Evolutionary conservation across 805 yeast species (phyloP).

Genomic region (Kregervanrija delftensis): DNA sequence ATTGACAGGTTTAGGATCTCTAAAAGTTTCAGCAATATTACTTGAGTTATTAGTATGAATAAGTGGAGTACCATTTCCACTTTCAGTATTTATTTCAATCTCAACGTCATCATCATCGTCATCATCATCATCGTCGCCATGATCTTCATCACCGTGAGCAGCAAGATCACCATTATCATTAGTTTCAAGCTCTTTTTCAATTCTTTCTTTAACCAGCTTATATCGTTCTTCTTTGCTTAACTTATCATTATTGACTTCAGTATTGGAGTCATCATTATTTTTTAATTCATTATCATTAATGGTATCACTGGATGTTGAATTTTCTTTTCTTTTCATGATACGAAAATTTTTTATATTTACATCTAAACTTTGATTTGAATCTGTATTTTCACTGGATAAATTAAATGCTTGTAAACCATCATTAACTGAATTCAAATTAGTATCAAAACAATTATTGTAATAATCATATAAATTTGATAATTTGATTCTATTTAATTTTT

Average conservation of each 20-base stretch:
- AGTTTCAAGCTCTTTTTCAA: constrained; percentile 23
- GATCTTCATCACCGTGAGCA: constrained; percentile 23
- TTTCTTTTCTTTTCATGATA: constrained; percentile 7
- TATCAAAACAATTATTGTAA: constrained; percentile 10
- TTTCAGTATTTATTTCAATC: neutral
- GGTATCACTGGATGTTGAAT: neutral
- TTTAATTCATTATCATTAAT: neutral
- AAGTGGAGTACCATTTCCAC: neutral
- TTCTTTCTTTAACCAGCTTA: constrained; percentile 32
- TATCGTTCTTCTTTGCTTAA: constrained; percentile 38
- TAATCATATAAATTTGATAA: constrained; percentile 21
- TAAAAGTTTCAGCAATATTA: too few species aligned
- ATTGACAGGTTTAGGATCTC: neutral
- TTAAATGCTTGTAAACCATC: neutral
- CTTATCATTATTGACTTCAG: constrained; percentile 27
- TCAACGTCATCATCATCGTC: neutral
- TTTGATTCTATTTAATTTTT: constrained; percentile 26
- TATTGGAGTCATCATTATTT: constrained; percentile 1
- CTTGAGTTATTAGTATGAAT: too few species aligned
- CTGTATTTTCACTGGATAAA: too few species aligned
- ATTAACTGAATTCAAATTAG: too few species aligned
- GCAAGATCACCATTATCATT: constrained; percentile 17
- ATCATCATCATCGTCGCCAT: constrained; percentile 17
- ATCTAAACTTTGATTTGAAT: neutral
- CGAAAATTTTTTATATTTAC: constrained; percentile 1